A percentile compares a stretch with the other conserved stretches of the same genome.
Evolutionary conservation across 1,139 yeast species (phyloP).

Genomic region (Meyerozyma guilliermondii): DNA sequence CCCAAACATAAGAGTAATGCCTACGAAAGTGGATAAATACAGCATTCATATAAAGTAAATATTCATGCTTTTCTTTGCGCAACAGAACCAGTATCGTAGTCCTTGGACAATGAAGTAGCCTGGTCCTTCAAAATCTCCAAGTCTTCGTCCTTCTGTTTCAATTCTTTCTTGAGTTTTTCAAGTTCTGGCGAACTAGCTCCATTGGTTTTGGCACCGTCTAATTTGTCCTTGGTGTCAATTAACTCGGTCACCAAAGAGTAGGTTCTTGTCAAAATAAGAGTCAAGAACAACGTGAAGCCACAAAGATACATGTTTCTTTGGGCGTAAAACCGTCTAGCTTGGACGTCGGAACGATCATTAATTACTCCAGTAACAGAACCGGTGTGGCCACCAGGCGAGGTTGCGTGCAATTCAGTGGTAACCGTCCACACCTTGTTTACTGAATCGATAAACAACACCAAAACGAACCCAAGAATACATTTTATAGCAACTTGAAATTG

Average conservation of each 20-base stretch:
- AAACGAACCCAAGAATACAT: slow-evolving; percentile 79
- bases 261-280: slow-evolving; percentile 83
- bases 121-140: slow-evolving; percentile 66
- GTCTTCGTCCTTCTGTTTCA: slow-evolving; percentile 59
- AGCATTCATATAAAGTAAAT: neutral
- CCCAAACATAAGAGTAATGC: slow-evolving; percentile 96
- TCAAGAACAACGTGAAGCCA: slow-evolving; percentile 89
- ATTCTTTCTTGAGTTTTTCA: slow-evolving; percentile 45
- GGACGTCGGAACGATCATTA: slow-evolving; percentile 70
- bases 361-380: slow-evolving; percentile 20
- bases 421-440: slow-evolving; percentile 78
- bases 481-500: slow-evolving; percentile 74
- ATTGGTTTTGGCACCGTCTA: slow-evolving; percentile 44
- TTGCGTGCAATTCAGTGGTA: slow-evolving; percentile 50
- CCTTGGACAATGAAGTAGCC: slow-evolving; percentile 60
- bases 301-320: slow-evolving; percentile 96
- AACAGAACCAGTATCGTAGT: slow-evolving; percentile 50
- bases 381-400: slow-evolving; percentile 14
- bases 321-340: slow-evolving; percentile 88
- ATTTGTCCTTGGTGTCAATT: slow-evolving; percentile 52
- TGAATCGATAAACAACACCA: slow-evolving; percentile 81
- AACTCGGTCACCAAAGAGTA: slow-evolving; percentile 76
- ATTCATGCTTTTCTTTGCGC: slow-evolving; percentile 12
- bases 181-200: slow-evolving; percentile 33
- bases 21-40: slow-evolving; percentile 29